Percentiles rank a stretch among this genome's conserved stretches.
Conservation (phyloP, 192 early-diverging fungal genomes). For the Podochytrium sp. region DNA sequence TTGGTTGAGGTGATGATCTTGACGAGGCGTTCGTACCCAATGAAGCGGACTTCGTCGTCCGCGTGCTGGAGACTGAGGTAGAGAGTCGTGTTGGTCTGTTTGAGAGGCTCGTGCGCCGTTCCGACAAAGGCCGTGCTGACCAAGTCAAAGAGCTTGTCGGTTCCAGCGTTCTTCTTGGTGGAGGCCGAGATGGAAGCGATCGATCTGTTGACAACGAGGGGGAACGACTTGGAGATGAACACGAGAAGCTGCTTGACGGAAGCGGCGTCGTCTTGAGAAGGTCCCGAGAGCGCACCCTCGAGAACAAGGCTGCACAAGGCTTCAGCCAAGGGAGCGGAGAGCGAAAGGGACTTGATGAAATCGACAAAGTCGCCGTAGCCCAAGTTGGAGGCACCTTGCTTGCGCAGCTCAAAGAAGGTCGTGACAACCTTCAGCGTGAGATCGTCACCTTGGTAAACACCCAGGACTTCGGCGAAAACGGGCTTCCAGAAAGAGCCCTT, state of each 20-base stretch:
- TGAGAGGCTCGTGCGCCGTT: constrained; percentile 63
- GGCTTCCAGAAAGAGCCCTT: constrained; percentile 2
- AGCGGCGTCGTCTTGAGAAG: background rate
- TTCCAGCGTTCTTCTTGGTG: background rate
- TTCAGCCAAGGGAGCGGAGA: constrained; percentile 14
- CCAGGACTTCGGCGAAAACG: constrained; percentile 4
- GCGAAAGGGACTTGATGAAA: constrained; percentile 3
- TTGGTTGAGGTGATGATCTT: background rate
- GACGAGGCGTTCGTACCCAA: constrained; percentile 28
- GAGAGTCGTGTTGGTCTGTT: constrained; percentile 70
- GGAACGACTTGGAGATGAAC: constrained; percentile 21
- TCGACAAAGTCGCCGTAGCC: constrained; percentile 1
- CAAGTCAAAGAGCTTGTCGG: constrained; percentile 7
- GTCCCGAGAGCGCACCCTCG: background rate
- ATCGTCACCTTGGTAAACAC: constrained; percentile 19
- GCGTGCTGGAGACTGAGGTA: constrained; percentile 80
- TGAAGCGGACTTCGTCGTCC: constrained; percentile 68
- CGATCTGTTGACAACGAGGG: constrained; percentile 8
- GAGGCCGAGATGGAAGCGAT: constrained; percentile 5
- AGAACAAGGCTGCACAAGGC: background rate
- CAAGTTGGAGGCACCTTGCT: background rate
- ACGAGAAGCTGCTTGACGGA: constrained; percentile 16
- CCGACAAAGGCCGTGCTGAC: constrained; percentile 37
- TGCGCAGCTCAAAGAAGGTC: constrained; percentile 5
- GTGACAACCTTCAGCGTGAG: background rate